phyloP scores from a whole-genome alignment of 2,329 filamentous ascomycete species.

The Cadophora sp. region DNA sequence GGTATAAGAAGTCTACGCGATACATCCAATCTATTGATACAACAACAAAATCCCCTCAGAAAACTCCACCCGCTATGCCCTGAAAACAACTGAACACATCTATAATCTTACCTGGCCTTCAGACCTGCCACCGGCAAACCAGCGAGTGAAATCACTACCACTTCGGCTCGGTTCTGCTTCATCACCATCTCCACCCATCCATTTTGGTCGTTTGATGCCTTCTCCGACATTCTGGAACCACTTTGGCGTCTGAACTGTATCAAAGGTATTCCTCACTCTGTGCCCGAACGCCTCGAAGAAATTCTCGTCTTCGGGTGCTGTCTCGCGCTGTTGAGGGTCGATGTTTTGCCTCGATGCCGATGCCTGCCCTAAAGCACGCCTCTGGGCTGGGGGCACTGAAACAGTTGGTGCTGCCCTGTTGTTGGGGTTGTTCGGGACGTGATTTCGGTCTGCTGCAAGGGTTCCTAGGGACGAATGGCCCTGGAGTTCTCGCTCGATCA shows the following conservation, averaged over 20 bases:
- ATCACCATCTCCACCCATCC: conserved; percentile 75
- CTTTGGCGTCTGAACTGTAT: conserved; percentile 79
- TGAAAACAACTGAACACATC: conserved; percentile 25
- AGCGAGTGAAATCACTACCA: conserved; percentile 58
- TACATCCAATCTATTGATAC: conserved; percentile 10
- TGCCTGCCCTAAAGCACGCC: conserved; percentile 44
- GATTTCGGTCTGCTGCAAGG: conserved; percentile 40
- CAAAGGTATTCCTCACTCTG: conserved; percentile 89
- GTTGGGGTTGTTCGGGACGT: conserved; percentile 42
- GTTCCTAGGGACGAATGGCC: conserved; percentile 63
- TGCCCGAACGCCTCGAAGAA: conserved; percentile 86
- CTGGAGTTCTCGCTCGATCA: conserved; percentile 86
- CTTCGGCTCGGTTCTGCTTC: conserved; percentile 46
- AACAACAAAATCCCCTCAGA: conserved; percentile 30
- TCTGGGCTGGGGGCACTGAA: conserved; percentile 42
- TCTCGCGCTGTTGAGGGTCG: conserved; percentile 44
- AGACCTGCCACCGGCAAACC: conserved; percentile 61
- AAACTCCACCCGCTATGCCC: conserved; percentile 44
- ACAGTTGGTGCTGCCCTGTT: conserved; percentile 38
- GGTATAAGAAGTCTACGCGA: not conserved
- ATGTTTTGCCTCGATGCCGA: conserved; percentile 39
- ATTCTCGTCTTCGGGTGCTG: conserved; percentile 73
- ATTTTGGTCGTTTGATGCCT: conserved; percentile 77
- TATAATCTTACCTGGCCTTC: conserved; percentile 45
- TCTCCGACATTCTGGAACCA: conserved; percentile 79